These are phyloP conservation scores for Aspergillus ostianus DNA, from an alignment of 495 filamentous ascomycete genomes.

Conservation along the genomic window DNA sequence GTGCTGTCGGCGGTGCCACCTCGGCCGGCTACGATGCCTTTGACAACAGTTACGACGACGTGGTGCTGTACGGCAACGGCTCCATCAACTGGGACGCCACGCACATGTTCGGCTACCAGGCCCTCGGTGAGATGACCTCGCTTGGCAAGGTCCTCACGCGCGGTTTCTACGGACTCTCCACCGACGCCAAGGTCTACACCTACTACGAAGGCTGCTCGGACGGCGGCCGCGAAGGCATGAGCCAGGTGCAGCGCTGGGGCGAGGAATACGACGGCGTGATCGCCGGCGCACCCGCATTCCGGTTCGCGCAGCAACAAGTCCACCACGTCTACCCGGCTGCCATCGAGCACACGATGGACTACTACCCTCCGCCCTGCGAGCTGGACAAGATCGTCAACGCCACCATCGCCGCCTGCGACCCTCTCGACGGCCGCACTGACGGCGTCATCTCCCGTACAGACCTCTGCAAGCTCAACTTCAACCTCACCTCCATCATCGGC, in stretches of 20 bases:
- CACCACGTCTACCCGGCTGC: constrained; percentile 44
- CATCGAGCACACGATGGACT: constrained; percentile 46
- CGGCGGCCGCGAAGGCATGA: constrained; percentile 41
- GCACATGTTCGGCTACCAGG: constrained; percentile 48
- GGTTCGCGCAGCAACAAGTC: constrained; percentile 50
- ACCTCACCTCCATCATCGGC: constrained; percentile 45
- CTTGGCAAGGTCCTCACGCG: constrained; percentile 33
- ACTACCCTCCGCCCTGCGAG: constrained; percentile 53
- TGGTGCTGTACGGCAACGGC: constrained; percentile 37
- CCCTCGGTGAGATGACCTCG: constrained; percentile 37
- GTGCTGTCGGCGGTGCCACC: constrained; percentile 37
- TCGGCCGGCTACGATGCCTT: constrained; percentile 41
- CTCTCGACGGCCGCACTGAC: constrained; percentile 51
- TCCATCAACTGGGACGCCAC: constrained; percentile 44
- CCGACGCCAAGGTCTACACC: constrained; percentile 31
- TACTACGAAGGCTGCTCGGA: constrained; percentile 42
- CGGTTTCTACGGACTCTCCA: constrained; percentile 33
- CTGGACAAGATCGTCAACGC: constrained; percentile 49
- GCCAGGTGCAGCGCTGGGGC: constrained; percentile 52
- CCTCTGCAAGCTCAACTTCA: constrained; percentile 48
- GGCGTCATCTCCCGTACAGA: constrained; percentile 53
- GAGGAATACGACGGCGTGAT: constrained; percentile 51
- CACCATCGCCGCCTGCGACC: constrained; percentile 52
- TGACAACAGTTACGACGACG: constrained; percentile 33
- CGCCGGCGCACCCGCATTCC: constrained; percentile 52